A percentile compares a stretch with the other conserved stretches of the same genome.
Evolutionary conservation across 345 rosid genomes (phyloP).

Genomic region (Citrus cavaleriei): DNA sequence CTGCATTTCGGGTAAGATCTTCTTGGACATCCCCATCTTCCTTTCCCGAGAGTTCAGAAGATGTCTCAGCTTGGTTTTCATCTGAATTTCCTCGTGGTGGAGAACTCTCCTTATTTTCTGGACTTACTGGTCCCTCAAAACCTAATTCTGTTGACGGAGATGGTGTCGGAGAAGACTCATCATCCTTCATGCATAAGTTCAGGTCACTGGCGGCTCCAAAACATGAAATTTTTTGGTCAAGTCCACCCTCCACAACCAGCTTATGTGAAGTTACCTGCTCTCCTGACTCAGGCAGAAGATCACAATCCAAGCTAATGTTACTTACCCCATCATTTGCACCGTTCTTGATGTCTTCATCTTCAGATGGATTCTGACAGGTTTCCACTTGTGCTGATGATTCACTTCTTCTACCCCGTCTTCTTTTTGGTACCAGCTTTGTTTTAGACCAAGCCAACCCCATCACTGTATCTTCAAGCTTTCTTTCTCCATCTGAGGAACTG

Average conservation of each 20-base stretch:
- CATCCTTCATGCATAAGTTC: slow-evolving; percentile 20
- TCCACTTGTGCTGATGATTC: neutral
- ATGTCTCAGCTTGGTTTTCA: slow-evolving; percentile 29
- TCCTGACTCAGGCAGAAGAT: slow-evolving; percentile 6
- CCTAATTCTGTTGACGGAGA: slow-evolving; percentile 11
- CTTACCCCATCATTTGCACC: neutral
- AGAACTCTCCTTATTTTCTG: slow-evolving; percentile 43
- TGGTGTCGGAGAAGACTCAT: slow-evolving; percentile 13
- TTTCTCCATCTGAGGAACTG: slow-evolving; percentile 16
- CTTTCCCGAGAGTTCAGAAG: slow-evolving; percentile 14
- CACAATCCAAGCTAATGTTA: slow-evolving; percentile 15
- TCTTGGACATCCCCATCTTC: slow-evolving; percentile 14
- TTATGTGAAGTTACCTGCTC: slow-evolving; percentile 6
- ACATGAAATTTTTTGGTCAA: neutral
- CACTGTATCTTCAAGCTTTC: slow-evolving; percentile 6
- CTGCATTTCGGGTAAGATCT: slow-evolving; percentile 30
- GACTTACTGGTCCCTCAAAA: slow-evolving; percentile 33
- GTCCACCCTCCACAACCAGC: slow-evolving; percentile 4
- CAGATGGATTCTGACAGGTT: neutral
- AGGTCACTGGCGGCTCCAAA: slow-evolving; percentile 19
- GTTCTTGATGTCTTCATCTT: slow-evolving; percentile 1
- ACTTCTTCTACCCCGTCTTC: slow-evolving; percentile 2
- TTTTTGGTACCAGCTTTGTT: neutral
- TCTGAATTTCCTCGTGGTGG: slow-evolving; percentile 37
- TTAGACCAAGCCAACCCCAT: neutral